These are phyloP conservation scores for Aspergillus luchuensis DNA, from an alignment of 2,329 filamentous ascomycete species.

Conservation along the genomic window DNA sequence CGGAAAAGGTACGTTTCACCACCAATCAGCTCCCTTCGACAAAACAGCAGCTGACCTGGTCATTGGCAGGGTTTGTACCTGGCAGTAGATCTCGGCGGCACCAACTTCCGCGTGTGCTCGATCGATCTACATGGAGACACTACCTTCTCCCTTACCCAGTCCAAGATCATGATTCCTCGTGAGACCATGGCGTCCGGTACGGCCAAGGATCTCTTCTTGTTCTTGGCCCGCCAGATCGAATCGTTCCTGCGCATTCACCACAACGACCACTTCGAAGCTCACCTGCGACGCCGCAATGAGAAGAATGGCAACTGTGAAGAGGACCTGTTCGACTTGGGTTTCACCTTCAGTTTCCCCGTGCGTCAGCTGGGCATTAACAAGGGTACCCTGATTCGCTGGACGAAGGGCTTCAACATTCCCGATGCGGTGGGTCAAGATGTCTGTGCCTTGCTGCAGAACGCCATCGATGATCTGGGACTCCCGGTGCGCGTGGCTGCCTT, in stretches of 20 bases:
- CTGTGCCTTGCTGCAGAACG: constrained; percentile 81
- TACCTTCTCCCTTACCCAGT: constrained; percentile 90
- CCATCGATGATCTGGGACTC: constrained; percentile 82
- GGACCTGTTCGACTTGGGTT: constrained; percentile 89
- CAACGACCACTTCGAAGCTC: constrained; percentile 76
- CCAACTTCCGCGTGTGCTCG: constrained; percentile 97
- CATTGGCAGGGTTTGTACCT: constrained; percentile 80
- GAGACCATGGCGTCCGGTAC: constrained; percentile 88
- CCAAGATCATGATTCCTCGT: constrained; percentile 86
- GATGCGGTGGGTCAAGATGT: constrained; percentile 94
- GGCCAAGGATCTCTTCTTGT: constrained; percentile 83
- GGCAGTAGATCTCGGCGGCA: constrained; percentile 95
- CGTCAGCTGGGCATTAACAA: constrained; percentile 94
- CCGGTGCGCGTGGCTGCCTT: constrained; percentile 94
- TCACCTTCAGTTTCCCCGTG: constrained; percentile 97
- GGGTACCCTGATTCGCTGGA: constrained; percentile 93
- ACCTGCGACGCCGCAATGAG: constrained; percentile 63
- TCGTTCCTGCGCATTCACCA: constrained; percentile 85
- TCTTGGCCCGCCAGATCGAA: constrained; percentile 91
- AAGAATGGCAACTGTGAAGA: constrained; percentile 64
- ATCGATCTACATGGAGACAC: constrained; percentile 91
- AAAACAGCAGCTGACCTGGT: constrained; percentile 1
- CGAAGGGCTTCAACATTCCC: constrained; percentile 96
- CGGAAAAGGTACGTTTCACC: constrained; percentile 73
- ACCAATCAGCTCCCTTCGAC: constrained; percentile 7